Evolutionary conservation across 805 yeast genomes (phyloP).

Genomic region (Ogataea methanolica): DNA sequence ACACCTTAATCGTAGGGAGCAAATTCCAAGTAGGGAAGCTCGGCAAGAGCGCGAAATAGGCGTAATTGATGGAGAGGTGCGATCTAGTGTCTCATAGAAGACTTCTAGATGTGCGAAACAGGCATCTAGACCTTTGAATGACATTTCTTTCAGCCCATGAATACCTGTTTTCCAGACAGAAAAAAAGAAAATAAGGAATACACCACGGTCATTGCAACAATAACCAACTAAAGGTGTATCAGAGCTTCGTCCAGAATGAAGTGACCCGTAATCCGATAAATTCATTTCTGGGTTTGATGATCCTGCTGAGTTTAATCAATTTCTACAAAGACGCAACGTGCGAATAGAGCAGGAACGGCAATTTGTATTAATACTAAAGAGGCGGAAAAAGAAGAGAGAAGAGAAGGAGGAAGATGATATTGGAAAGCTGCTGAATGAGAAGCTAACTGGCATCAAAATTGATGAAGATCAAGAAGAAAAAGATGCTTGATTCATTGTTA

Average conservation of each 20-base stretch:
- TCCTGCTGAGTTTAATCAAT: slow-evolving; percentile 16
- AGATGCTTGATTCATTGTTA: not conserved
- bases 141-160: not conserved
- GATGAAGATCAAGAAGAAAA: not conserved
- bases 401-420: not conserved
- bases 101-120: too few relatives aligned
- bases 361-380: slow-evolving; percentile 1
- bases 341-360: slow-evolving; percentile 8
- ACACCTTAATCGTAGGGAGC: too few relatives aligned
- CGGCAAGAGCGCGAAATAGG: too few relatives aligned
- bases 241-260: not conserved
- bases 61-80: too few relatives aligned
- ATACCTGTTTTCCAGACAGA: not conserved
- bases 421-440: slow-evolving; percentile 1
- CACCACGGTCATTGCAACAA: not conserved
- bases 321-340: slow-evolving; percentile 5
- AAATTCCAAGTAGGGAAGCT: too few relatives aligned
- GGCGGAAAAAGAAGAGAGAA: slow-evolving; percentile 1
- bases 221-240: not conserved
- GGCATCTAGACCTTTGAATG: not conserved
- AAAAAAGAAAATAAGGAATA: too few relatives aligned
- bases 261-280: not conserved
- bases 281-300: slow-evolving; percentile 18
- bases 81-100: too few relatives aligned
- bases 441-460: not conserved